Percentiles rank a stretch among this genome's conserved stretches.
Conservation (phyloP, 441 rosid genomes). For the Theobroma grandiflorum region DNA sequence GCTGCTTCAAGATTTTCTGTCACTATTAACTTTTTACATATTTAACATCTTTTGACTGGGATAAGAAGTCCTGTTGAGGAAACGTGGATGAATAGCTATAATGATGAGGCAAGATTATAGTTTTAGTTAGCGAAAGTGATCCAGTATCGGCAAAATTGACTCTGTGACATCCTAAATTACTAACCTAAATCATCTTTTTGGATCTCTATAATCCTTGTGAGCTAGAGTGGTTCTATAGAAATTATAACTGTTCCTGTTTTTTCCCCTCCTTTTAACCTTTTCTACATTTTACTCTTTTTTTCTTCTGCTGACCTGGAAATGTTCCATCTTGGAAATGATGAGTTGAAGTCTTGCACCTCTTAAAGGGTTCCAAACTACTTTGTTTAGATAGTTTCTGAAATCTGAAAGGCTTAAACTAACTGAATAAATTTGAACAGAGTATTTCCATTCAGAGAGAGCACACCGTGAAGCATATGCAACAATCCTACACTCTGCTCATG, state of each 20-base stretch:
- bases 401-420: constrained; percentile 24
- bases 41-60: constrained; percentile 8
- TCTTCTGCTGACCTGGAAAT: neutral
- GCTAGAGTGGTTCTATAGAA: neutral
- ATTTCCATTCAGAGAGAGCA: constrained; percentile 63
- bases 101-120: neutral
- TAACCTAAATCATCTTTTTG: neutral
- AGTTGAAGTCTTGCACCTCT: constrained; percentile 6
- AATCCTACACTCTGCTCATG: constrained; percentile 81
- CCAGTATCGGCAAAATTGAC: neutral
- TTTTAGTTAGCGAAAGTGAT: neutral
- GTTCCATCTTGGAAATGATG: neutral
- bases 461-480: constrained; percentile 87
- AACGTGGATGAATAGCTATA: constrained; percentile 11
- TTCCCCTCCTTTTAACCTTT: neutral
- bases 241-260: neutral
- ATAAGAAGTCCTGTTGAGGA: neutral
- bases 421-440: constrained; percentile 47
- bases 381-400: too few relatives aligned
- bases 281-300: neutral
- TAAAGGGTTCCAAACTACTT: neutral
- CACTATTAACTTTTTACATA: neutral
- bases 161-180: constrained; percentile 3
- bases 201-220: neutral
- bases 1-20: neutral